A percentile compares a stretch with the other conserved stretches of the same genome.
Evolutionary conservation across 1,284 basidiomycete genomes (phyloP).

Genomic region (Leccinum olivaceoglutinosum): DNA sequence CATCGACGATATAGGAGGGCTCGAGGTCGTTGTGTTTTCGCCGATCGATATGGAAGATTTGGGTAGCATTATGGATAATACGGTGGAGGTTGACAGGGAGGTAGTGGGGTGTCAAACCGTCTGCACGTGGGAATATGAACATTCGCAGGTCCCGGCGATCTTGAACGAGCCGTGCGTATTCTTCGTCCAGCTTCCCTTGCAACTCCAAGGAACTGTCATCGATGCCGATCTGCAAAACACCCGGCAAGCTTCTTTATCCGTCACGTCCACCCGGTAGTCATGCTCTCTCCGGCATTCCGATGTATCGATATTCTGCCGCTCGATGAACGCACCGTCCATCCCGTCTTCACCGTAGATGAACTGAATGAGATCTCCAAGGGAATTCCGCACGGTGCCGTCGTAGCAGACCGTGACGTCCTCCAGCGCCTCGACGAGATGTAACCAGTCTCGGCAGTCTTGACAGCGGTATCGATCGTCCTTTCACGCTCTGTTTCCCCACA

Average conservation of each 20-base stretch:
- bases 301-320: constrained; percentile 90
- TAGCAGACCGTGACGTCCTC: constrained; percentile 98
- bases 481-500: constrained; percentile 91
- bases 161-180: constrained; percentile 71
- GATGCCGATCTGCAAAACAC: constrained; percentile 89
- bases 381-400: constrained; percentile 97
- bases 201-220: constrained; percentile 86
- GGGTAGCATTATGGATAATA: constrained; percentile 92
- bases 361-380: constrained; percentile 91
- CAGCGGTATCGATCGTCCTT: constrained; percentile 98
- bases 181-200: constrained; percentile 85
- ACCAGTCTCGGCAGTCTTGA: constrained; percentile 99
- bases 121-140: constrained; percentile 84
- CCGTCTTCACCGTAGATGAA: constrained; percentile 99
- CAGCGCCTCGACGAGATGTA: constrained; percentile 98
- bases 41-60: constrained; percentile 93
- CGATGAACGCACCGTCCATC: constrained; percentile 93
- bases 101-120: constrained; percentile 69
- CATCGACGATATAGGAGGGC: constrained; percentile 82
- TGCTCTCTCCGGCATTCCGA: constrained; percentile 84
- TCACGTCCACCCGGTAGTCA: constrained; percentile 91
- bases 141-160: constrained; percentile 76
- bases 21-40: constrained; percentile 91
- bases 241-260: constrained; percentile 68
- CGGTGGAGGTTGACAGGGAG: constrained; percentile 93